phyloP scores from a whole-genome alignment of 2,329 filamentous ascomycete genomes.

The Alternaria sp. region DNA sequence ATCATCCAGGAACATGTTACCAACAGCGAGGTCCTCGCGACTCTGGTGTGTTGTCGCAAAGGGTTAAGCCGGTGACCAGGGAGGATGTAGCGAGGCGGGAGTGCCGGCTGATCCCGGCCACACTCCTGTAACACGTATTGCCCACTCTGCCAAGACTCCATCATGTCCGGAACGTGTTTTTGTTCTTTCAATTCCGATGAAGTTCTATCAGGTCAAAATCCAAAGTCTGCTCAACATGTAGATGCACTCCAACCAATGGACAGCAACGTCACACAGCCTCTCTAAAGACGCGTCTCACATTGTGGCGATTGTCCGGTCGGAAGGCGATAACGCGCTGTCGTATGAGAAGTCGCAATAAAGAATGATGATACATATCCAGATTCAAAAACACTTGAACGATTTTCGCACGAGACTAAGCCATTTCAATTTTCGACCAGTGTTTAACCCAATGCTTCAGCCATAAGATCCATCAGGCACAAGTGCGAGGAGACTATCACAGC shows the following conservation, averaged over 20 bases:
- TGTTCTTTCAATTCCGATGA: neutral
- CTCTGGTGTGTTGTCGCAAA: neutral
- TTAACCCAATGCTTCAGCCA: too few species aligned
- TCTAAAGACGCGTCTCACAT: neutral
- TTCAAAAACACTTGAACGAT: too few species aligned
- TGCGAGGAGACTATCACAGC: fast-evolving
- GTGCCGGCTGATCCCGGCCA: neutral
- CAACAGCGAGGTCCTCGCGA: neutral
- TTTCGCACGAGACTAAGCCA: neutral
- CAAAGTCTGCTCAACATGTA: neutral
- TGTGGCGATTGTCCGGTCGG: neutral
- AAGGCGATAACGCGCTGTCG: neutral
- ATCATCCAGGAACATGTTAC: neutral
- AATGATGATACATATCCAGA: too few species aligned
- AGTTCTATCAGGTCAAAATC: neutral
- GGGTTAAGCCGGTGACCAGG: neutral
- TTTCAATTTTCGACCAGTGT: too few species aligned
- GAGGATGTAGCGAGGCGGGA: slow-evolving; percentile 2
- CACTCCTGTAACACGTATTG: neutral
- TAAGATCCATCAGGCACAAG: too few species aligned
- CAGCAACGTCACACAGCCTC: neutral
- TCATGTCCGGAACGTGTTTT: neutral
- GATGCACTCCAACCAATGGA: fast-evolving
- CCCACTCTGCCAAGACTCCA: neutral
- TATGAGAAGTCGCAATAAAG: neutral